A percentile compares a stretch with the other conserved stretches of the same genome.
Evolutionary conservation across 805 yeast species (phyloP).

Genomic region (Naumovozyma dairenensis): DNA sequence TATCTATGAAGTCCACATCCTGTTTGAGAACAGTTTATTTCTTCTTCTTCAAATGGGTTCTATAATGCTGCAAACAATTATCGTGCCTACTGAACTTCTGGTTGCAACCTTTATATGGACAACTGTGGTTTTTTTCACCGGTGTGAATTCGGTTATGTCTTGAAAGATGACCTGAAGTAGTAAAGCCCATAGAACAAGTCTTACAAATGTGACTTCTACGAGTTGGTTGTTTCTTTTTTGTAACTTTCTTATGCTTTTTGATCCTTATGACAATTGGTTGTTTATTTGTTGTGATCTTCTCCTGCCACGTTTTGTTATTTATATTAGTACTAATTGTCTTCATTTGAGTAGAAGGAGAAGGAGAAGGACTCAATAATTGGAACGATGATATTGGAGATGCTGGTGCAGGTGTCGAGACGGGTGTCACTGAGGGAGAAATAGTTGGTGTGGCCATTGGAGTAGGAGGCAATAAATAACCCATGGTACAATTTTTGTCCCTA

Average conservation of each 20-base stretch:
- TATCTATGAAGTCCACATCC: too few relatives aligned
- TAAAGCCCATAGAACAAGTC: slow-evolving; percentile 37
- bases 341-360: background rate
- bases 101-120: slow-evolving; percentile 72
- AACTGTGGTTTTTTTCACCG: slow-evolving; percentile 76
- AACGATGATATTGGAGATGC: background rate
- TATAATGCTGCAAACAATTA: slow-evolving; percentile 86
- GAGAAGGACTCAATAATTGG: background rate
- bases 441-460: background rate
- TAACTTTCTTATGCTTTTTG: background rate
- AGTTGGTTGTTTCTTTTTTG: slow-evolving; percentile 4
- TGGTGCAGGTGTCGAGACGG: background rate
- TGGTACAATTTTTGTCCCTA: too few relatives aligned
- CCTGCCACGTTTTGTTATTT: background rate
- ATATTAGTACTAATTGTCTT: background rate
- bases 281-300: background rate
- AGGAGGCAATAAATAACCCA: background rate
- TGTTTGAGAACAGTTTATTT: too few relatives aligned
- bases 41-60: slow-evolving; percentile 56
- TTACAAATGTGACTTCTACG: slow-evolving; percentile 23
- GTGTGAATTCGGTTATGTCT: slow-evolving; percentile 84
- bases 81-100: slow-evolving; percentile 87
- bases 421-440: background rate
- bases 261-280: slow-evolving; percentile 3
- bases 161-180: slow-evolving; percentile 86